phyloP scores from a whole-genome alignment of 1,284 basidiomycete species.

The Heterobasidion parviporum region DNA sequence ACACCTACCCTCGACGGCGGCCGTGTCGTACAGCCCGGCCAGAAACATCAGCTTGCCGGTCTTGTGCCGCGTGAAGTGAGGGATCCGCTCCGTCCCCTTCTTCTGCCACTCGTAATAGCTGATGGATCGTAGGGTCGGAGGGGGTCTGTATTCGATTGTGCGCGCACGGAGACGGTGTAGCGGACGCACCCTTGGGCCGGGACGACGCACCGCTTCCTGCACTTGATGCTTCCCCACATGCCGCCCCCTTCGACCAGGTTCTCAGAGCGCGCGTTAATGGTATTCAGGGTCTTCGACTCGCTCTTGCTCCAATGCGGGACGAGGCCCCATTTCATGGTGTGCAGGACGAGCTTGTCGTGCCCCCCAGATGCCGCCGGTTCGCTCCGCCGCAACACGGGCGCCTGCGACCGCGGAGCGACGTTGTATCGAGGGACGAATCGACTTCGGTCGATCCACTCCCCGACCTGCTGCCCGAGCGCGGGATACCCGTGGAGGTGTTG shows the following conservation, averaged over 20 bases:
- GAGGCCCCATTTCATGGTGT: constrained; percentile 88
- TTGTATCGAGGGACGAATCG: constrained; percentile 56
- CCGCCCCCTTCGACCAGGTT: constrained; percentile 67
- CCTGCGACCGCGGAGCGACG: constrained; percentile 63
- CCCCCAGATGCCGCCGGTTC: neutral
- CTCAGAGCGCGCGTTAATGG: constrained; percentile 88
- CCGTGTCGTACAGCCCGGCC: constrained; percentile 83
- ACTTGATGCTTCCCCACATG: constrained; percentile 79
- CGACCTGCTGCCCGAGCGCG: constrained; percentile 28
- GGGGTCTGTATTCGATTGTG: neutral
- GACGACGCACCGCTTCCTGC: constrained; percentile 72
- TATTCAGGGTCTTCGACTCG: constrained; percentile 62
- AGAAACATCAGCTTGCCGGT: constrained; percentile 72
- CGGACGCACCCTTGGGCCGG: constrained; percentile 65
- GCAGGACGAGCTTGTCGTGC: constrained; percentile 28
- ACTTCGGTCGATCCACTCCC: constrained; percentile 57
- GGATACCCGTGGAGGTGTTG: constrained; percentile 33
- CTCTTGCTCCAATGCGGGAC: constrained; percentile 82
- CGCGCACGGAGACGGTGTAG: neutral
- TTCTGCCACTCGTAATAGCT: constrained; percentile 92
- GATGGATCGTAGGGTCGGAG: neutral
- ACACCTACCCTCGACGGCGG: constrained; percentile 51
- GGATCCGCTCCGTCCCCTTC: constrained; percentile 69
- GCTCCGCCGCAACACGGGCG: constrained; percentile 49
- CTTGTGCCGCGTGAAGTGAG: constrained; percentile 72